Evolutionary conservation across 2,329 filamentous ascomycete species (phyloP), one percentile per base, ranked within the genome.

Genomic region (Neurospora sp.): DNA sequence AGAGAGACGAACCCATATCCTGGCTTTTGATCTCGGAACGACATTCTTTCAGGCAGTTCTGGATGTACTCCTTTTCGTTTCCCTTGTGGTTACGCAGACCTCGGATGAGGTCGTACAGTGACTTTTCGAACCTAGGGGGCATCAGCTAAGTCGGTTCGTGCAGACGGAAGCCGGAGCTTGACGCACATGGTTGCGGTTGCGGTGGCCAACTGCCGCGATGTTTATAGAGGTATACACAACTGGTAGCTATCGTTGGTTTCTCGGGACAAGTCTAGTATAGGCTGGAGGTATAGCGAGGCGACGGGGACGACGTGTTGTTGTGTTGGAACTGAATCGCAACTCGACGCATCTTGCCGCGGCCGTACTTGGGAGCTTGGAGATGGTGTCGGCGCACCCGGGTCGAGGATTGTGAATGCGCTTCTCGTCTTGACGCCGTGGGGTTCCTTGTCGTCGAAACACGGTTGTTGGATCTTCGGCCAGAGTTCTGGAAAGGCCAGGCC

Each of bases 91-190:
- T 96, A 74, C 96, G 91, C 78, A 99, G 85, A 77, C 96, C 96
- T 81, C 94, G 89, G 77, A 99, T 99, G 85, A 99, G 94, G 88
- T 98, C 95, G 82, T 97, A 97, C 23, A 99, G 88, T 57, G 96
- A 97, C 83, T 99, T 99, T 82, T 99, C 96, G 83, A 99, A 99
- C 96, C 94, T 98, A 73, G 19, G 43, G 36, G 46, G 46, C 28
- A 72, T 80, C 71, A 79, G 77, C 73, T 70, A 65, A 62, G 68
- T 65, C 36, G 8, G 33, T 15, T 17, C 12, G 36, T 6, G n/a
- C 36, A 28, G 39, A 41, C 23, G 19, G 17, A 19, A 57, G 66
- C 37, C 36, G 66, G 37, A 68, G 28, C 3, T 66, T 3, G 46
- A 40, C 76, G 69, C 71, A 77, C 75, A 77, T 77, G 71, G 72